phyloP scores from a whole-genome alignment of 768 basidiomycete genomes.

The Gyrodon lividus region DNA sequence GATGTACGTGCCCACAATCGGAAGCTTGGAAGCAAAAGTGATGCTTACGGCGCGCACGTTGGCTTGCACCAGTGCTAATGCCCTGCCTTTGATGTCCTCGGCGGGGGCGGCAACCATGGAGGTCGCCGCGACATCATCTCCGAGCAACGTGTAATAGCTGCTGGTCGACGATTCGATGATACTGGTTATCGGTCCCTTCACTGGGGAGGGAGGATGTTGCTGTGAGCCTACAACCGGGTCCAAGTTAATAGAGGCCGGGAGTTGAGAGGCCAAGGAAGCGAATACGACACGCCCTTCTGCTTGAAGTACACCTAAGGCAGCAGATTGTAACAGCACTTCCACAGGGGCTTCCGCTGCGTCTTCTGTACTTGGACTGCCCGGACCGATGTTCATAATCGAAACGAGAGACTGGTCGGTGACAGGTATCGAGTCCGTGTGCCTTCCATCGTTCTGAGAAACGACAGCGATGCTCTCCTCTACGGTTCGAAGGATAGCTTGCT shows the following conservation, averaged over 20 bases:
- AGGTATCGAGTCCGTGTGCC: not conserved
- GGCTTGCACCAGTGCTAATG: not conserved
- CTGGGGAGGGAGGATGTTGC: not conserved
- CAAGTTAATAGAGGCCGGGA: not conserved
- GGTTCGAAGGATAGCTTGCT: not conserved
- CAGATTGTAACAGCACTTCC: not conserved
- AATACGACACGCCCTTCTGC: not conserved
- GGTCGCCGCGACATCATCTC: not conserved
- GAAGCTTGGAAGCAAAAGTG: conserved; percentile 17
- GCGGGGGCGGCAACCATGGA: not conserved
- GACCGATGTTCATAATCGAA: not conserved
- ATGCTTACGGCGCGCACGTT: conserved; percentile 10
- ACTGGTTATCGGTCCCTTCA: not conserved
- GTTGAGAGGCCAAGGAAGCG: not conserved
- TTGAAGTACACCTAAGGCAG: not conserved
- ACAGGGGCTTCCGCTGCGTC: not conserved
- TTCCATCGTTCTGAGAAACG: not conserved
- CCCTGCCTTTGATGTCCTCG: conserved; percentile 5
- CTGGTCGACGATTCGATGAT: not conserved
- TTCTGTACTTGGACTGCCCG: not conserved
- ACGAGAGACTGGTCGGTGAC: not conserved
- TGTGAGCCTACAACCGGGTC: not conserved
- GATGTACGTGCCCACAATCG: conserved; percentile 22
- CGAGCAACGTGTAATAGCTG: not conserved
- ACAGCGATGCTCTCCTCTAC: not conserved